Evolutionary conservation across 805 yeast genomes (phyloP).

Genomic region (Dipodascus geniculatus): DNA sequence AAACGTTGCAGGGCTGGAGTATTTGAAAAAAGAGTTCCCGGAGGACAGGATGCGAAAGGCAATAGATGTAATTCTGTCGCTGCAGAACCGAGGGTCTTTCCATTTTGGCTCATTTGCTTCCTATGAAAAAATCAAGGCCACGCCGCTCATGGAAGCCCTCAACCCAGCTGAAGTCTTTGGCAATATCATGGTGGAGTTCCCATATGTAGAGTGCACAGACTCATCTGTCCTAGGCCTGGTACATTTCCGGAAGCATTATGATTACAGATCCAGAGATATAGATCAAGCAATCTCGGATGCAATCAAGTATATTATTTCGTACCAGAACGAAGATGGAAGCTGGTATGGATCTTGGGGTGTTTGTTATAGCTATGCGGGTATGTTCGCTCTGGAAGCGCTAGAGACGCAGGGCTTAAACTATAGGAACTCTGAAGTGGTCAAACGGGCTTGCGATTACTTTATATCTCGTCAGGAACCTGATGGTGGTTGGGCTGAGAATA

Average conservation of each 20-base stretch:
- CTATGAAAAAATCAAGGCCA: constrained; percentile 77
- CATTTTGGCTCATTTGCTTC: constrained; percentile 90
- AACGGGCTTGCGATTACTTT: constrained; percentile 76
- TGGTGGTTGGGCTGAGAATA: constrained; percentile 97
- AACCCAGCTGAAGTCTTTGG: constrained; percentile 98
- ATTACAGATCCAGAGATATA: constrained; percentile 58
- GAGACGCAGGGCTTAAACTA: constrained; percentile 56
- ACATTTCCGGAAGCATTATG: constrained; percentile 54
- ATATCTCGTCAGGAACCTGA: constrained; percentile 64
- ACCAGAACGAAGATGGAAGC: constrained; percentile 73
- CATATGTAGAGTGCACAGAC: constrained; percentile 97
- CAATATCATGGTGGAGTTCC: constrained; percentile 96
- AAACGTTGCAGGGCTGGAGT: constrained; percentile 42
- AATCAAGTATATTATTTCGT: constrained; percentile 51
- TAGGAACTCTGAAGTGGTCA: constrained; percentile 46
- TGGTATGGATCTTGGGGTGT: constrained; percentile 99
- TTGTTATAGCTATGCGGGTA: constrained; percentile 88
- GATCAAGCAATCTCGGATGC: constrained; percentile 63
- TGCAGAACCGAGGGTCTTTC: constrained; percentile 70
- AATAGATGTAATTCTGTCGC: constrained; percentile 58
- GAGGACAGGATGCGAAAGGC: constrained; percentile 49
- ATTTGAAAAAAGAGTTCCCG: constrained; percentile 40
- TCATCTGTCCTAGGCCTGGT: constrained; percentile 84
- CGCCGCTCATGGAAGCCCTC: constrained; percentile 59
- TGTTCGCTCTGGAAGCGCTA: constrained; percentile 95